Evolutionary conservation across 345 rosid species (phyloP).

Genomic region (Alliaria petiolata): DNA sequence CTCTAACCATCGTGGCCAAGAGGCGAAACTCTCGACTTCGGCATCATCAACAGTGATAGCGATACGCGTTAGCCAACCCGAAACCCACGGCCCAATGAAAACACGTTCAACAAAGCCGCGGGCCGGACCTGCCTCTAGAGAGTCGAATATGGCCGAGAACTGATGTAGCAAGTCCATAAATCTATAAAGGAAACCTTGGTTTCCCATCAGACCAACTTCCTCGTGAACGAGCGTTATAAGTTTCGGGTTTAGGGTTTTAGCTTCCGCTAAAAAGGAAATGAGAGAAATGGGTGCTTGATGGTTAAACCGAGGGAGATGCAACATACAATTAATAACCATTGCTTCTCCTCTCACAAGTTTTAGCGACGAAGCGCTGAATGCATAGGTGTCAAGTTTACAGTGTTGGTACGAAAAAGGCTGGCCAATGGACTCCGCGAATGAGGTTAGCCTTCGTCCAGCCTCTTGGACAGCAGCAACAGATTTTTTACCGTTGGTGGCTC

Average conservation of each 20-base stretch:
- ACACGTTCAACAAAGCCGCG: slow-evolving; percentile 68
- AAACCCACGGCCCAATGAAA: slow-evolving; percentile 62
- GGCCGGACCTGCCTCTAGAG: slow-evolving; percentile 67
- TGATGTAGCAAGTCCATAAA: slow-evolving; percentile 86
- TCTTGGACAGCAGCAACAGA: slow-evolving; percentile 65
- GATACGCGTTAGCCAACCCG: slow-evolving; percentile 52
- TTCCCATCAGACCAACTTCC: slow-evolving; percentile 48
- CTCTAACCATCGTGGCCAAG: slow-evolving; percentile 55
- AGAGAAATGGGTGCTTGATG: slow-evolving; percentile 55
- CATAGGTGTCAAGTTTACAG: slow-evolving; percentile 54
- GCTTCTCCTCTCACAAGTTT: slow-evolving; percentile 77
- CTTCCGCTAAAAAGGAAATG: slow-evolving; percentile 53
- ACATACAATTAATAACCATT: slow-evolving; percentile 68
- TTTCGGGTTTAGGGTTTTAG: slow-evolving; percentile 54
- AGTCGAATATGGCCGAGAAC: slow-evolving; percentile 78
- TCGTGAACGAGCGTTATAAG: slow-evolving; percentile 66
- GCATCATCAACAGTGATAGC: slow-evolving; percentile 30
- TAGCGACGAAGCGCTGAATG: slow-evolving; percentile 47
- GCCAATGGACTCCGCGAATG: slow-evolving; percentile 76
- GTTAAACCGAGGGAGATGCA: slow-evolving; percentile 68
- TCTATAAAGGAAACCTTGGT: slow-evolving; percentile 56
- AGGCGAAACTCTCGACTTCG: slow-evolving; percentile 27
- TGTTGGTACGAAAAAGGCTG: slow-evolving; percentile 85
- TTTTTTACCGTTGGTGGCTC: slow-evolving; percentile 46
- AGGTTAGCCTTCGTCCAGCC: slow-evolving; percentile 60